Evolutionary conservation across 805 yeast species (phyloP), one percentile per base, ranked within the genome.

Genomic region (Kregervanrija fluxuum): DNA sequence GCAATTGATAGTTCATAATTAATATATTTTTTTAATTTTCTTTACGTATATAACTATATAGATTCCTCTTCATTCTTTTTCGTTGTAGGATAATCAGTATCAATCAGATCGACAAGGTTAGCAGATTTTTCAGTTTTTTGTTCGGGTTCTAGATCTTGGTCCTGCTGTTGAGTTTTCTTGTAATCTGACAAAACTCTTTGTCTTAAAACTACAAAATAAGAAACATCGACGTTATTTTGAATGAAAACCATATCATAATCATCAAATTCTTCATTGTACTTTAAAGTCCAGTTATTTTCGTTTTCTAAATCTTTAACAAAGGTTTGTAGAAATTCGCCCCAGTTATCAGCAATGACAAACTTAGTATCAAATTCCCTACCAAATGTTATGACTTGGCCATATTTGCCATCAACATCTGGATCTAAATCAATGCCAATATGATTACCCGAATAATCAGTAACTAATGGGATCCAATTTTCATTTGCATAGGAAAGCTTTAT

Each of bases 301-400:
- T 65, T 67, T 59, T 86, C 95, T 46, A 90, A 68, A 60, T 90
- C 97, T 48, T 84, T 82, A 15, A 90, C 96, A 63, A 87, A 86
- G 28, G 71, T 69, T 38, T 85, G 66, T 38, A 90, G 62, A 60
- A 90, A 90, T 54, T 83, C 88, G 15, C 95, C 96, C 88, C 95
- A 90, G 46, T 80, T 85, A 38, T 79, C 77, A 12, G 96, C 89
- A 35, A 90, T 67, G 17, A 82, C 85, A 61, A 76, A 88, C 61
- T 90, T 90, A 32, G 84, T 77, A 66, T 89, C 97, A 60, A 81
- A 88, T 45, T 89, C 97, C 57, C 96, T 79, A 28, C 97, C 97
- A 63, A 86, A 90, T 38, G 87, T 57, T 43, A 90, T 90, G 16
- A 89, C 86, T 66, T 90, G 97, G 16, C 96, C 97, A 69, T 79